Base-by-base conservation (phyloP, 805 yeast genomes). In the Barnettozyma salicaria region DNA sequence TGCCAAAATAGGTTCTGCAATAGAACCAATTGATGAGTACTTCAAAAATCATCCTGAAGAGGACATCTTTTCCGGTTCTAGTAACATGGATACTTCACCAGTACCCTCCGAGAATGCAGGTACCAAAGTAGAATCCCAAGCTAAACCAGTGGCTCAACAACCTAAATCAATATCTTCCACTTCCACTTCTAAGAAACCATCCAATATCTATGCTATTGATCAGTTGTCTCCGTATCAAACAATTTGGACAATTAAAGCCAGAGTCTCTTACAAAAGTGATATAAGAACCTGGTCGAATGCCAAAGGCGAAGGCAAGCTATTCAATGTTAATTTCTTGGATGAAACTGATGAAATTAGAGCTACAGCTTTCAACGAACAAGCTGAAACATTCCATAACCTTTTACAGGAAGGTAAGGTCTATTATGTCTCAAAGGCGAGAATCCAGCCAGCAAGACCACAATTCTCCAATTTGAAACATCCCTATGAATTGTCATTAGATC, bases 261-360 rank as follows among this genome's bases (percentile, higher is more conserved):
- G 97, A 56, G 92, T 88, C 19, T 79, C 95, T 1, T 79, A 72
- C 59, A 92, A 90, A 60, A 78, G 90, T 39, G 96, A 87, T 43
- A 71, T 90, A 49, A 79, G 86, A 60, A 84, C 85, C 25, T 92
- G 90, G 90, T 76, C 85, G 36, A 87, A 85, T 51, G 80, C 76
- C 44, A 74, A 79, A 51, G 96, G 96, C 40, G 86, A 80, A 45
- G 98, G 98, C 38, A 84, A 85, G 59, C 70, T 92, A 42, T 88
- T 92, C 67, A 83, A 81, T 50, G 85, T 87, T 21, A 86, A 87
- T 49, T 77, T 92, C 41, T 64, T 90, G 40, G 98, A 92, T 58
- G 95, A 92, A 58, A 83, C 96, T 6, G 96, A 92, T 52, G 97
- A 92, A 65, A 92, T 92, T 50, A 74, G 92, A 53, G 97, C 96